These are phyloP conservation scores for Cocos nucifera DNA, from an alignment of 176 grass and related monocot species.

Conservation along the genomic window DNA sequence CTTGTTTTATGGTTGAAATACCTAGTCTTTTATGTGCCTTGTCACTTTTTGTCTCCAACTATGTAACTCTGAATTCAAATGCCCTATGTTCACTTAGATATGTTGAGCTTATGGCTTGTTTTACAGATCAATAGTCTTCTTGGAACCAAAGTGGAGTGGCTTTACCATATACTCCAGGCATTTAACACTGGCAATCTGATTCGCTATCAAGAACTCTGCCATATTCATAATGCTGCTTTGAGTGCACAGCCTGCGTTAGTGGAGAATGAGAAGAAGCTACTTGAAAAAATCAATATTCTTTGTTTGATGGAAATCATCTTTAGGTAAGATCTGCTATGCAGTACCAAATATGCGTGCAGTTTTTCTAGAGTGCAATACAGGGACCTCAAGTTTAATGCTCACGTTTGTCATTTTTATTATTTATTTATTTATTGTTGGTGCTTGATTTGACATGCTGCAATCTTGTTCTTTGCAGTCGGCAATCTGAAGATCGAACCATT, in stretches of 20 bases:
- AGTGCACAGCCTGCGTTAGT: conserved; percentile 76
- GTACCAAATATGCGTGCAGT: too few species aligned
- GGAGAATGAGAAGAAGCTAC: conserved; percentile 64
- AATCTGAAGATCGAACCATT: conserved; percentile 84
- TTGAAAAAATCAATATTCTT: conserved; percentile 94
- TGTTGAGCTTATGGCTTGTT: background rate
- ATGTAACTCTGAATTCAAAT: too few species aligned
- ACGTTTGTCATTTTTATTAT: background rate
- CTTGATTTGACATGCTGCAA: too few species aligned
- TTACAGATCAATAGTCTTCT: conserved; percentile 84
- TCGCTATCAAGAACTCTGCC: conserved; percentile 76
- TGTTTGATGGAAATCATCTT: conserved; percentile 99
- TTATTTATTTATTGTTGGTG: conserved; percentile 3
- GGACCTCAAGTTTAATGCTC: too few species aligned
- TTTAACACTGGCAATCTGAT: conserved; percentile 79
- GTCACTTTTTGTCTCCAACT: too few species aligned
- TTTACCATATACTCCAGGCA: conserved; percentile 81
- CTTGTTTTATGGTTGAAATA: too few species aligned
- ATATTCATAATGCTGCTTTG: conserved; percentile 70
- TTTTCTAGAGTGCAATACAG: too few species aligned
- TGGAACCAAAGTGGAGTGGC: conserved; percentile 87
- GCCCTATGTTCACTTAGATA: too few species aligned
- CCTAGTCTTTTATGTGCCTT: too few species aligned
- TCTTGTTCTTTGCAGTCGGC: conserved; percentile 30
- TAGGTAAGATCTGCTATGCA: conserved; percentile 35